Conservation (phyloP, 2,329 filamentous ascomycete genomes). For the Teratosphaeria epicoccoides region DNA sequence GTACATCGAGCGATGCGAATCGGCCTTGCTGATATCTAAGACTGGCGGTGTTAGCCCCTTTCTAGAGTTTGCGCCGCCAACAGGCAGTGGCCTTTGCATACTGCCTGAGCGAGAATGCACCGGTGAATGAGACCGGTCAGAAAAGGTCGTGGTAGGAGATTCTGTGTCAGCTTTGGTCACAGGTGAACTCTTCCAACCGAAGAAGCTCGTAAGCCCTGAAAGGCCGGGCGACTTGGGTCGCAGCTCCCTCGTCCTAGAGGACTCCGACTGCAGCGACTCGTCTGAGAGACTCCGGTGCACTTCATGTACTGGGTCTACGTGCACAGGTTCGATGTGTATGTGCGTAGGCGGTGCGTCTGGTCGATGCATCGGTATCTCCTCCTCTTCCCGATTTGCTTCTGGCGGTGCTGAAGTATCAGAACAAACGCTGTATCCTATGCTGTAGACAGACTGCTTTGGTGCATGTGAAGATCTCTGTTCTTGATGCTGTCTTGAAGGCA, state of each 20-base stretch:
- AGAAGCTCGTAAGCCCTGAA: slow-evolving; percentile 50
- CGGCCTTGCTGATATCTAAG: slow-evolving; percentile 43
- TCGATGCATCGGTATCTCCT: slow-evolving; percentile 4
- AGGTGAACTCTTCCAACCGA: slow-evolving; percentile 51
- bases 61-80: slow-evolving; percentile 19
- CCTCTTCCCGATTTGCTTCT: not conserved
- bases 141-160: slow-evolving; percentile 53
- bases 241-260: slow-evolving; percentile 12
- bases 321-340: slow-evolving; percentile 22
- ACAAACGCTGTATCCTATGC: slow-evolving; percentile 15
- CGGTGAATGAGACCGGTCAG: slow-evolving; percentile 49
- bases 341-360: slow-evolving; percentile 23
- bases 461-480: slow-evolving; percentile 15
- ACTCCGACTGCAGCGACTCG: slow-evolving; percentile 17
- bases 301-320: slow-evolving; percentile 17
- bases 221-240: slow-evolving; percentile 29
- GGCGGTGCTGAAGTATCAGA: slow-evolving; percentile 1
- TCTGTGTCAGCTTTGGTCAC: slow-evolving; percentile 36
- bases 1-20: slow-evolving; percentile 33
- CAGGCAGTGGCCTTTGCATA: slow-evolving; percentile 20
- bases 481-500: slow-evolving; percentile 20
- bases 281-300: slow-evolving; percentile 26
- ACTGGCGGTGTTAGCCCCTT: slow-evolving; percentile 33
- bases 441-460: slow-evolving; percentile 15
- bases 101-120: slow-evolving; percentile 40